These are phyloP conservation scores for Typha latifolia DNA, from an alignment of 176 grass and related monocot species.

Conservation along the genomic window DNA sequence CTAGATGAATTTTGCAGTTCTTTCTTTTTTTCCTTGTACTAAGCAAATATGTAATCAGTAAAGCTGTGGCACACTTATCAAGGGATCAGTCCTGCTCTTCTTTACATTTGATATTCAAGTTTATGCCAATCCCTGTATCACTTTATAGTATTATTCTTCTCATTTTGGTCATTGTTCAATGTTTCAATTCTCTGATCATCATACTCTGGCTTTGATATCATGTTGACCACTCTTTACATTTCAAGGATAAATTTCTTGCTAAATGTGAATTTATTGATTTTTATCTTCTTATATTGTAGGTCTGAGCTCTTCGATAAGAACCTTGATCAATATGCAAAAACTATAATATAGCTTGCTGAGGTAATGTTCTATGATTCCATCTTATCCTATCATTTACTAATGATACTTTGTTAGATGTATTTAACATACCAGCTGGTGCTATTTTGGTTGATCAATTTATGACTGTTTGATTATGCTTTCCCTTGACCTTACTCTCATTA, in stretches of 20 bases:
- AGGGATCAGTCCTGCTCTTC: no score
- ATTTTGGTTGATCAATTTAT: no score
- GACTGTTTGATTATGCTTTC: no score
- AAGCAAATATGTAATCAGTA: not conserved
- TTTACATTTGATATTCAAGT: no score
- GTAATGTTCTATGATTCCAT: not conserved
- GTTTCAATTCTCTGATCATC: not conserved
- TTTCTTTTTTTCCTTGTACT: not conserved
- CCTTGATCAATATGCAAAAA: conserved; percentile 18
- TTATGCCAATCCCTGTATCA: no score
- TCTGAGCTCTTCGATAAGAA: conserved; percentile 20
- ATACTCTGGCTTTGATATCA: not conserved
- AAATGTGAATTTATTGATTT: not conserved
- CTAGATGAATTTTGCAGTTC: not conserved
- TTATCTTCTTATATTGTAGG: not conserved
- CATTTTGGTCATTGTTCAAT: no score
- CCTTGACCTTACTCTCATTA: no score
- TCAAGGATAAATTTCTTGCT: not conserved
- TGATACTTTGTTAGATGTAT: no score
- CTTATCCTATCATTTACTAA: no score
- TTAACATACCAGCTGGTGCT: no score
- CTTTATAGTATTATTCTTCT: no score
- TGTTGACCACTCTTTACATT: no score
- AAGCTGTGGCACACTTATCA: not conserved
- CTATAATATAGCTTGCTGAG: conserved; percentile 12